Evolutionary conservation across 2,329 filamentous ascomycete genomes (phyloP).

Genomic region (Ophiostoma sp.): DNA sequence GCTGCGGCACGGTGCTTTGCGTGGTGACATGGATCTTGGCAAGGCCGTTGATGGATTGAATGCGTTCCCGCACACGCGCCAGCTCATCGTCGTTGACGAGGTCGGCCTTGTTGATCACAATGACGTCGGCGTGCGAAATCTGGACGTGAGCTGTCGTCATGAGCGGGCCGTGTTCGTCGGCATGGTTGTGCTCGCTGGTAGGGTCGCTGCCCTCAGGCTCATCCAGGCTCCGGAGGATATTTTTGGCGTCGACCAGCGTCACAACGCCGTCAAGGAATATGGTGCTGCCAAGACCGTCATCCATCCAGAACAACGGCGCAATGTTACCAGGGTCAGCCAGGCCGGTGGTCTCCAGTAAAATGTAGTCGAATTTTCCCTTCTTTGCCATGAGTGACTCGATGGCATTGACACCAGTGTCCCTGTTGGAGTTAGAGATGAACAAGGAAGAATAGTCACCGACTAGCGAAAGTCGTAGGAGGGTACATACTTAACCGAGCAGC

Average conservation of each 20-base stretch:
- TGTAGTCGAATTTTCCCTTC: constrained; percentile 92
- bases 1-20: constrained; percentile 69
- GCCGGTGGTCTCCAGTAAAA: constrained; percentile 91
- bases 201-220: constrained; percentile 56
- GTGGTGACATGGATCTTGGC: constrained; percentile 79
- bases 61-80: constrained; percentile 60
- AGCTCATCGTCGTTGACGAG: constrained; percentile 68
- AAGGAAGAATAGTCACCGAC: no score
- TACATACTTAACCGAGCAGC: constrained; percentile 84
- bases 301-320: constrained; percentile 94
- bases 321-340: constrained; percentile 93
- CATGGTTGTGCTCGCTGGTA: constrained; percentile 44
- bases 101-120: constrained; percentile 91
- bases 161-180: constrained; percentile 55
- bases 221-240: constrained; percentile 76
- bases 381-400: constrained; percentile 95
- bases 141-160: constrained; percentile 93
- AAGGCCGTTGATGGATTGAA: constrained; percentile 81
- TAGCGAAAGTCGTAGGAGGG: neutral
- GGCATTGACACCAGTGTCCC: constrained; percentile 86
- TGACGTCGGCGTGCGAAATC: constrained; percentile 92
- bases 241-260: constrained; percentile 91
- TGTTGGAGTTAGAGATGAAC: constrained; percentile 32
- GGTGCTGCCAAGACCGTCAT: constrained; percentile 87
- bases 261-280: constrained; percentile 98